A percentile compares a stretch with the other conserved stretches of the same genome.
These are phyloP conservation scores for carrot (Daucus carota) DNA, from an alignment of 129 eudicot species.

Conservation along the genomic window DH1_v3.0 NC_030389.2:2912501-2913000, in stretches of 20 bases:
- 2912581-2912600: neutral
- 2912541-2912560: neutral
- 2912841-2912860: neutral
- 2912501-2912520: neutral
- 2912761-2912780: neutral
- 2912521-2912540: neutral
- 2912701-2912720: neutral
- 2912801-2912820: neutral
- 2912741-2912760: neutral
- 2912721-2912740: neutral
- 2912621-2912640: neutral
- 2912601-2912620: neutral
- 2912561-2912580: neutral
- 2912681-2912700: neutral
- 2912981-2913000: neutral
- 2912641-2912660: neutral
- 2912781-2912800: neutral
- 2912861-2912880: neutral
- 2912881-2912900: neutral
- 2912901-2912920: neutral
- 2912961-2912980: no score
- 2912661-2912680: neutral
- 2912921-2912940: neutral
- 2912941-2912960: neutral
- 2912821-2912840: neutral